These are phyloP conservation scores for Trypanosoma caninum DNA, from an alignment of 208 protist species.

Conservation along the genomic window DNA sequence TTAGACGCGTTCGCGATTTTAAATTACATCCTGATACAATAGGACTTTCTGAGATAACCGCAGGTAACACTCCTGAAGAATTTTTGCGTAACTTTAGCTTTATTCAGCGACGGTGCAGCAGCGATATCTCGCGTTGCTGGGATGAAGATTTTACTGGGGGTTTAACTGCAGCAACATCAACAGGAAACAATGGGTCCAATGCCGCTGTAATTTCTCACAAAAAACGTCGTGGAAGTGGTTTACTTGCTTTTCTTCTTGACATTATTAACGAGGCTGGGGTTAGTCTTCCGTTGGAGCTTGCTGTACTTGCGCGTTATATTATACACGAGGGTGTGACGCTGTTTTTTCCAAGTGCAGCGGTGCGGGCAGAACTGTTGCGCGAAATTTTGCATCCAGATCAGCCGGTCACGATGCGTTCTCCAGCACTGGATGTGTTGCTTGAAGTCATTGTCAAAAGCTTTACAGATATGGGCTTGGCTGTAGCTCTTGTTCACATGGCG, in stretches of 20 bases:
- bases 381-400: slow-evolving; percentile 43
- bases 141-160: no score
- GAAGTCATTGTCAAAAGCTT: slow-evolving; percentile 29
- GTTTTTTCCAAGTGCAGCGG: slow-evolving; percentile 60
- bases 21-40: slow-evolving; percentile 67
- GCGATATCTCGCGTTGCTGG: no score
- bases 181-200: neutral
- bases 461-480: slow-evolving; percentile 19
- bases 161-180: neutral
- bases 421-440: slow-evolving; percentile 22
- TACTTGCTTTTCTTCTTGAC: slow-evolving; percentile 63
- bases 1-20: slow-evolving; percentile 62
- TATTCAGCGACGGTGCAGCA: slow-evolving; percentile 25
- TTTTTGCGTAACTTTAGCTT: slow-evolving; percentile 22
- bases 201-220: neutral
- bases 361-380: slow-evolving; percentile 55
- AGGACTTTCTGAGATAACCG: slow-evolving; percentile 33
- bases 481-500: slow-evolving; percentile 7
- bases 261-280: slow-evolving; percentile 71
- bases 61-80: slow-evolving; percentile 5
- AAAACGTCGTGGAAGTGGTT: slow-evolving; percentile 21
- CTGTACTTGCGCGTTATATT: slow-evolving; percentile 40
- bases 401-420: slow-evolving; percentile 8
- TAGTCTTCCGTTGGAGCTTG: slow-evolving; percentile 46
- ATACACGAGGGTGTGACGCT: slow-evolving; percentile 70